Base-by-base conservation (phyloP, 768 basidiomycete genomes). In the Lentinula aciculospora region DNA sequence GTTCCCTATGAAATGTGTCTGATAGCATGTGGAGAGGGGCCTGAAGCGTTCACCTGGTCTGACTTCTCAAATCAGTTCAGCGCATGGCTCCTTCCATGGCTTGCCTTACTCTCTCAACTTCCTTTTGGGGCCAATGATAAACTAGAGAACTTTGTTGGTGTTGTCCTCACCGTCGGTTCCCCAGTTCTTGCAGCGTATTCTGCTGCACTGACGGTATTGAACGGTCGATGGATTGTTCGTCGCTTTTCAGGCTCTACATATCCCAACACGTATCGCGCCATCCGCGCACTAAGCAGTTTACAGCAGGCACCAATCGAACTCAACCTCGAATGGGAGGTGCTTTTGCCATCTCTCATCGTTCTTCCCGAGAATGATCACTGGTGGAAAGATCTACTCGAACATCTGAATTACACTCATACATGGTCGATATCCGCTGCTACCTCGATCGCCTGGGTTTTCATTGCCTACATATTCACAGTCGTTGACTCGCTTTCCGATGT, bases 61-160 rank as follows among this genome's bases (percentile, higher is more conserved):
- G 53, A 62, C 5, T 74, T 74, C 60, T 71, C 69, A 6, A 74
- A 75, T 46, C 67, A 76, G 46, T 78, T 74, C 61, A 67, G 70
- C 8, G 61, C 76, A 0, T 81, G 79, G 80, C 66, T 81, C 2
- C 56, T 81, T 5, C 80, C 80, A 6, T 79, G 76, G 70, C 70
- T 81, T 12, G 77, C 79, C 0, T 60, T 81, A 7, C 65, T 81
- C 19, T 77, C 78, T 0, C 78, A 79, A 47, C 72, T 81, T n/a
- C 80, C 79, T 0, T 81, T 78, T 25, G 78, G 78, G 7, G 69
- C 73, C 29, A 66, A 61, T 10, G 70, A 71, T 51, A 71, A 64
- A 27, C 60, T 69, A n/a, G 76, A 77, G 19, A 77, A 80, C 53
- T 63, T 79, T 37, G 67, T 71, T 60, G 73, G 76, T 7, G 71